phyloP scores from a whole-genome alignment of 495 filamentous ascomycete species.

The Letharia lupina region DNA sequence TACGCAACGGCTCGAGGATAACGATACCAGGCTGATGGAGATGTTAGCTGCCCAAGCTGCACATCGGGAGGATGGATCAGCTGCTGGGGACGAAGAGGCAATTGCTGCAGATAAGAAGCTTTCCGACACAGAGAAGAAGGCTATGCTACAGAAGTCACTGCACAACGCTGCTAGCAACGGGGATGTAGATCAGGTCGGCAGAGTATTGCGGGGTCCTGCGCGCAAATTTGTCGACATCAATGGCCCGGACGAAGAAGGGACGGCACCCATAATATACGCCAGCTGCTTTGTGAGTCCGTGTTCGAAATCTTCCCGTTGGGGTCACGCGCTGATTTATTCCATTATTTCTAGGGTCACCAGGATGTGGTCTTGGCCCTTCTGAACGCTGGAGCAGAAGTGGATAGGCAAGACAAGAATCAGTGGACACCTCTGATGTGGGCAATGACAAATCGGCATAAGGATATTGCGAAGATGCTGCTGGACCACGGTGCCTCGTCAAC shows the following conservation, averaged over 20 bases:
- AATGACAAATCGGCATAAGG: conserved; percentile 96
- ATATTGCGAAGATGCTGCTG: conserved; percentile 81
- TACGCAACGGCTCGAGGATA: conserved; percentile 60
- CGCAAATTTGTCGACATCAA: conserved; percentile 79
- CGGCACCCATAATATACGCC: conserved; percentile 90
- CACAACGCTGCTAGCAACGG: conserved; percentile 98
- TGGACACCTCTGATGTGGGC: conserved; percentile 99
- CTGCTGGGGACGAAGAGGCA: conserved; percentile 68
- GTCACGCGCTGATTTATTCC: conserved; percentile 16
- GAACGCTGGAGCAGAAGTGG: conserved; percentile 79
- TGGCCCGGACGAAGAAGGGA: conserved; percentile 87
- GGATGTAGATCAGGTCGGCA: conserved; percentile 70
- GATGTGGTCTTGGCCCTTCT: conserved; percentile 78
- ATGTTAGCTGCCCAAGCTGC: conserved; percentile 94
- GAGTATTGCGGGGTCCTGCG: conserved; percentile 66
- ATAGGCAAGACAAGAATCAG: conserved; percentile 88
- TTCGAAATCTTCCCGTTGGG: not conserved
- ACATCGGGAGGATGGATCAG: conserved; percentile 60
- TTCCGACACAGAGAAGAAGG: conserved; percentile 66
- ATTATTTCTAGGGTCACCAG: conserved; percentile 65
- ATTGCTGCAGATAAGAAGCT: conserved; percentile 66
- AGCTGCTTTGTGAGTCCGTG: conserved; percentile 82
- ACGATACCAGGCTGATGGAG: conserved; percentile 79
- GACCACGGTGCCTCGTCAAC: conserved; percentile 94
- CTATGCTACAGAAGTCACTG: conserved; percentile 73